Evolutionary conservation across 1,284 basidiomycete genomes (phyloP).

Genomic region (Sporisorium scitamineum): DNA sequence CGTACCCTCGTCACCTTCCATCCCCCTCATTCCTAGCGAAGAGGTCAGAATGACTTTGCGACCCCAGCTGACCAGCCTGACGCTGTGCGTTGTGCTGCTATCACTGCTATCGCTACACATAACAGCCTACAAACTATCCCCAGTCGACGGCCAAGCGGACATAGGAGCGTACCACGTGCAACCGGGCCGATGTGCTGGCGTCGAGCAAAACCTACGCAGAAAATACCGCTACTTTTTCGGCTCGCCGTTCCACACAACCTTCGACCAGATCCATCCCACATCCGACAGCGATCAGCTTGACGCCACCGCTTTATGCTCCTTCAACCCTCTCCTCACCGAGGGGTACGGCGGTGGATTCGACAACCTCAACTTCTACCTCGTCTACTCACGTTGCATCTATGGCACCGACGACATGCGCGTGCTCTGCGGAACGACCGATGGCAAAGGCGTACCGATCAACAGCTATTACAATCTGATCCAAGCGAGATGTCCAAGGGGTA

Average conservation of each 20-base stretch:
- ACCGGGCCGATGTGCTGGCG: constrained; percentile 26
- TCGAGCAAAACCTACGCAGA: constrained; percentile 17
- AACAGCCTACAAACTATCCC: constrained; percentile 17
- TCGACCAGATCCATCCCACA: background rate
- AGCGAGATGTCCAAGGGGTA: constrained; percentile 23
- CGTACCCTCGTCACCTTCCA: background rate
- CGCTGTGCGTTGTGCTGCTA: background rate
- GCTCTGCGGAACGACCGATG: constrained; percentile 23
- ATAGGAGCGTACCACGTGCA: constrained; percentile 40
- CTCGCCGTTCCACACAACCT: constrained; percentile 18
- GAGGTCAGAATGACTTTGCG: background rate
- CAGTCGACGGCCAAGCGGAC: constrained; percentile 23
- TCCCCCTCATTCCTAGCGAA: background rate
- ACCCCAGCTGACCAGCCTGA: background rate
- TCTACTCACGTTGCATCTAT: constrained; percentile 30
- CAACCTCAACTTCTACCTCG: constrained; percentile 23
- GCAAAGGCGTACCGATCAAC: constrained; percentile 8
- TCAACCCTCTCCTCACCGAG: constrained; percentile 24
- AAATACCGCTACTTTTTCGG: constrained; percentile 21
- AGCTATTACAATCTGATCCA: constrained; percentile 18
- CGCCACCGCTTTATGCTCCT: constrained; percentile 25
- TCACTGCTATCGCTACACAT: background rate
- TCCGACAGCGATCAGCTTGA: constrained; percentile 19
- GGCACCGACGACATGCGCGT: constrained; percentile 27
- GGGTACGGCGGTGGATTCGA: constrained; percentile 32